Conservation (phyloP, 352 stramenopile species). For the Labyrinthula sp. region DNA sequence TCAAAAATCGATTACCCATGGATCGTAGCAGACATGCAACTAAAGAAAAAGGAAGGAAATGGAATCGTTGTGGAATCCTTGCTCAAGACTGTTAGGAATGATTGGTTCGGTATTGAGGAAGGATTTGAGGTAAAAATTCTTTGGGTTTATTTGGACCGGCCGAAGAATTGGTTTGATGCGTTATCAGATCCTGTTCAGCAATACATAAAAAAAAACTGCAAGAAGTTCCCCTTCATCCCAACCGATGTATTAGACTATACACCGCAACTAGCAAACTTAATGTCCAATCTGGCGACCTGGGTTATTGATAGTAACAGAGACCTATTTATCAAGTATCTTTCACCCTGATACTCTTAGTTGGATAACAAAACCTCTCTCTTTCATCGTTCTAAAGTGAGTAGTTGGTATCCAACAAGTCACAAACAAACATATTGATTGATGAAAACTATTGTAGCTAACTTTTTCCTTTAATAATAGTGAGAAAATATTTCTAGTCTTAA, state of each 20-base stretch:
- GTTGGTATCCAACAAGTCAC: too few species aligned
- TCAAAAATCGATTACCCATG: conserved; percentile 1
- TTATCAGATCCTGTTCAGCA: conserved; percentile 12
- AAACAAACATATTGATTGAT: too few species aligned
- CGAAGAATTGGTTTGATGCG: conserved; percentile 3
- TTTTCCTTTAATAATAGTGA: too few species aligned
- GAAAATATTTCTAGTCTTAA: too few species aligned
- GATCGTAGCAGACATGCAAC: conserved; percentile 12
- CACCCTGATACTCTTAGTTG: too few species aligned
- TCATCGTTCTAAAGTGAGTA: too few species aligned
- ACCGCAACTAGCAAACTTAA: conserved; percentile 13
- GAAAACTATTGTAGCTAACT: too few species aligned
- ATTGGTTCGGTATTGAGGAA: conserved; percentile 13
- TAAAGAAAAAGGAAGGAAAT: conserved; percentile 1
- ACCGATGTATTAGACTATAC: conserved; percentile 19
- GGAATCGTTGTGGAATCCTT: conserved; percentile 17
- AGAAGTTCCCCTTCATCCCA: conserved; percentile 20
- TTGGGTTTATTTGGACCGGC: conserved; percentile 22
- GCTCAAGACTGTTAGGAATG: conserved; percentile 15
- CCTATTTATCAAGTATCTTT: too few species aligned
- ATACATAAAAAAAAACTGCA: conserved; percentile 8
- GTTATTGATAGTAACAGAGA: conserved; percentile 15
- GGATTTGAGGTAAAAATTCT: conserved; percentile 13
- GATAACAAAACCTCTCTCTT: too few species aligned
- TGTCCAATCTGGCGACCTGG: conserved; percentile 23